These are phyloP conservation scores for Durotheca rogersii DNA, from an alignment of 495 filamentous ascomycete genomes.

Conservation along the genomic window DNA sequence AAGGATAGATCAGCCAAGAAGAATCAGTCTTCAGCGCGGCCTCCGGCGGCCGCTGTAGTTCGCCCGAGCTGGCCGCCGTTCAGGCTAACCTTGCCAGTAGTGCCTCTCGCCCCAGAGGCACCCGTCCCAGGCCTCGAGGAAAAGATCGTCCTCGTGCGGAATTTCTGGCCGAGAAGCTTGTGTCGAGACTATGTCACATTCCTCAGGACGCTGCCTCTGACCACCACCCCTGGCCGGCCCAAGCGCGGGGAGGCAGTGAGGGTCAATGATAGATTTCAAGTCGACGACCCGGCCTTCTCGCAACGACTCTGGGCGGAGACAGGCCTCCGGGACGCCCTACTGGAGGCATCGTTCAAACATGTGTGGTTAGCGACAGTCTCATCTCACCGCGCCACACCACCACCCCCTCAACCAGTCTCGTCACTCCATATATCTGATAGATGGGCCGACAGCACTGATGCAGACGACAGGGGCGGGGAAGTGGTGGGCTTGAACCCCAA, in stretches of 20 bases:
- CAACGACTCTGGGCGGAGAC: slow-evolving; percentile 69
- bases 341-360: slow-evolving; percentile 33
- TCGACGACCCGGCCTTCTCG: slow-evolving; percentile 74
- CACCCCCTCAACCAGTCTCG: not conserved
- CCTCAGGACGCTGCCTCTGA: slow-evolving; percentile 69
- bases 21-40: slow-evolving; percentile 15
- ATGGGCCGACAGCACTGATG: slow-evolving; percentile 10
- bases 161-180: slow-evolving; percentile 75
- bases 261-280: slow-evolving; percentile 89
- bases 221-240: slow-evolving; percentile 79
- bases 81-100: slow-evolving; percentile 66
- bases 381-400: too few relatives aligned
- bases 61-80: slow-evolving; percentile 73
- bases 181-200: slow-evolving; percentile 83
- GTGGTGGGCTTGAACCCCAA: slow-evolving; percentile 85
- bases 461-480: slow-evolving; percentile 71
- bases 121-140: slow-evolving; percentile 51
- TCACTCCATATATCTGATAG: slow-evolving; percentile 13
- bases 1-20: slow-evolving; percentile 24
- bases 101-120: slow-evolving; percentile 60
- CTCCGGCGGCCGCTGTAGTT: slow-evolving; percentile 8
- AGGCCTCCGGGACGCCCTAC: slow-evolving; percentile 54
- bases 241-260: slow-evolving; percentile 82
- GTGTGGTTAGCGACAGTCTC: slow-evolving; percentile 34
- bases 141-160: slow-evolving; percentile 75